These are phyloP conservation scores for Paraphaeosphaeria minitans DNA, from an alignment of 2,329 filamentous ascomycete species.

Conservation along the genomic window DNA sequence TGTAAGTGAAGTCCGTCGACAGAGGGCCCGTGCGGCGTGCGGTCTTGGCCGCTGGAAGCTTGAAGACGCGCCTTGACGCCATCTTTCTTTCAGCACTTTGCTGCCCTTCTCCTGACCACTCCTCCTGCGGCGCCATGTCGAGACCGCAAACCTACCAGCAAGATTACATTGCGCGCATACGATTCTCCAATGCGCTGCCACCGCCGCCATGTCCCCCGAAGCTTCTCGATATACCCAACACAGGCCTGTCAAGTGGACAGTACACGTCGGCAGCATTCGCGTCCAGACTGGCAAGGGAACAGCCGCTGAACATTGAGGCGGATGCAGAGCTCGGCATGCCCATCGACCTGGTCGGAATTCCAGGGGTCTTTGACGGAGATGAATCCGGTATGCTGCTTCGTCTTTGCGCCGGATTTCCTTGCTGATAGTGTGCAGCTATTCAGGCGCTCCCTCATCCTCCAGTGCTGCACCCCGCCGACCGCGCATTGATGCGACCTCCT, in stretches of 20 bases:
- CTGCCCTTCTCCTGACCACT: slow-evolving; percentile 2
- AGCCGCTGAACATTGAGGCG: slow-evolving; percentile 93
- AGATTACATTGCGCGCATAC: slow-evolving; percentile 94
- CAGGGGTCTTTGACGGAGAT: slow-evolving; percentile 91
- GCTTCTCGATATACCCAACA: slow-evolving; percentile 94
- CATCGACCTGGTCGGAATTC: slow-evolving; percentile 91
- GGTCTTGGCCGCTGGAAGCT: background rate
- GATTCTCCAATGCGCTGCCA: slow-evolving; percentile 94
- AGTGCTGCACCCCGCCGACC: slow-evolving; percentile 80
- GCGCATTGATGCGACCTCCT: slow-evolving; percentile 80
- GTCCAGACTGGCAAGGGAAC: slow-evolving; percentile 84
- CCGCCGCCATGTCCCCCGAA: slow-evolving; percentile 94
- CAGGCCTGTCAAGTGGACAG: slow-evolving; percentile 81
- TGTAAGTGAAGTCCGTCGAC: too few species aligned
- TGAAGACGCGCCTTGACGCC: background rate
- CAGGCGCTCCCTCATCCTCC: slow-evolving; percentile 75
- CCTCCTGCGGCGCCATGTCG: slow-evolving; percentile 24
- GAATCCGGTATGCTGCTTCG: slow-evolving; percentile 72
- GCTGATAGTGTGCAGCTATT: slow-evolving; percentile 65
- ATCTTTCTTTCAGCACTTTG: slow-evolving; percentile 29
- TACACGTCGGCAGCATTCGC: slow-evolving; percentile 92
- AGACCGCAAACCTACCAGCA: slow-evolving; percentile 67
- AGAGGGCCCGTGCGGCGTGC: background rate
- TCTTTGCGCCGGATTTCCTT: background rate
- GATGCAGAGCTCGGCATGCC: slow-evolving; percentile 99